Conservation (phyloP, 352 stramenopile species). For the Phytophthora fragariae region DNA sequence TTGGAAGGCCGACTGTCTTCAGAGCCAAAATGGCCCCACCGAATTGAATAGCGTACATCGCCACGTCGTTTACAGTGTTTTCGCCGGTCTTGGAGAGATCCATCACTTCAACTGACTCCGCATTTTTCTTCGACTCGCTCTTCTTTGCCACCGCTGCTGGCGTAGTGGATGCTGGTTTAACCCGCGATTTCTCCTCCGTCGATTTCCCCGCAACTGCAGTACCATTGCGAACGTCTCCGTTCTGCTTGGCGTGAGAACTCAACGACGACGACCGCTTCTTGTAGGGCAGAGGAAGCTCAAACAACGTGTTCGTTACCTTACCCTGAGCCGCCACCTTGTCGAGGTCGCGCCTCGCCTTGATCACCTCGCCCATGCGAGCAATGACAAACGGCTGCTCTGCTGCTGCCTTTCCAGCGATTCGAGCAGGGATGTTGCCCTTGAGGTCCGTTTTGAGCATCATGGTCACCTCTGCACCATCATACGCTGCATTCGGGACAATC, state of each 20-base stretch:
- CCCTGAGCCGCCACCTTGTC: slow-evolving; percentile 43
- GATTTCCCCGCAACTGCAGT: background rate
- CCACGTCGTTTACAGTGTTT: slow-evolving; percentile 51
- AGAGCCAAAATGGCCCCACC: slow-evolving; percentile 57
- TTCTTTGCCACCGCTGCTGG: background rate
- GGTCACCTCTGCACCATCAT: slow-evolving; percentile 63
- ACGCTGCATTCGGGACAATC: slow-evolving; percentile 69
- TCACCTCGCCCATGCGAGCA: slow-evolving; percentile 54
- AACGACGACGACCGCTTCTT: slow-evolving; percentile 27
- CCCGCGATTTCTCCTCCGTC: background rate
- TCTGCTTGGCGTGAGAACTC: slow-evolving; percentile 3
- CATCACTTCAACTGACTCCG: slow-evolving; percentile 22
- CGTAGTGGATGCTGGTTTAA: background rate
- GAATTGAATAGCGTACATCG: slow-evolving; percentile 60
- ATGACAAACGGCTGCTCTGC: slow-evolving; percentile 77
- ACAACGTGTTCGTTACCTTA: slow-evolving; percentile 59
- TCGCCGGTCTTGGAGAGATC: slow-evolving; percentile 35
- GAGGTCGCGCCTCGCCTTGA: slow-evolving; percentile 60
- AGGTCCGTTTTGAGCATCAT: slow-evolving; percentile 81
- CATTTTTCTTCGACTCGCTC: slow-evolving; percentile 8
- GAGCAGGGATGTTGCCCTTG: slow-evolving; percentile 72
- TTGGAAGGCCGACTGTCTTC: slow-evolving; percentile 53
- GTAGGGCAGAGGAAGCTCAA: slow-evolving; percentile 28
- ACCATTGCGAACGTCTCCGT: background rate
- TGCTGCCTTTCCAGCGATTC: slow-evolving; percentile 67